phyloP scores from a whole-genome alignment of 1,284 basidiomycete genomes.

The Ganoderma leucocontextum region DNA sequence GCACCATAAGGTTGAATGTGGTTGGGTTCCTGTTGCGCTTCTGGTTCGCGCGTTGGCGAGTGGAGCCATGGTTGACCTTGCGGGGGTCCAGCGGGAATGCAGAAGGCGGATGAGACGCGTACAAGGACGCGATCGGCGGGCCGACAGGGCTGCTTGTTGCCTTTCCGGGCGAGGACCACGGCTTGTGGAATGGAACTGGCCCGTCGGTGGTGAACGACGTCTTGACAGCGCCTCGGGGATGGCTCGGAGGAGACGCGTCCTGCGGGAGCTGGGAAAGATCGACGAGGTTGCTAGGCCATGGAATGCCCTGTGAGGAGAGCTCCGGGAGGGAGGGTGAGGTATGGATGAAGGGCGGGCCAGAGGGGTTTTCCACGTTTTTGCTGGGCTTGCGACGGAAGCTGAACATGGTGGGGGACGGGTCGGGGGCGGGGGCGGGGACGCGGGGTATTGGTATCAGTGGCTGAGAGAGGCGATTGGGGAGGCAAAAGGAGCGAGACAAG shows the following conservation, averaged over 20 bases:
- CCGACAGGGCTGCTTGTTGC: conserved; percentile 46
- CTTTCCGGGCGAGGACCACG: conserved; percentile 61
- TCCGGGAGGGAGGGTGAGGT: conserved; percentile 80
- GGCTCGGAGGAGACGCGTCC: conserved; percentile 39
- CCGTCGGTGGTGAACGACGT: conserved; percentile 62
- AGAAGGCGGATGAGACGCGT: conserved; percentile 67
- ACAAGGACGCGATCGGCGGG: conserved; percentile 68
- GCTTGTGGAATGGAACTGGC: conserved; percentile 81
- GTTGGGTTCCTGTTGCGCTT: conserved; percentile 72
- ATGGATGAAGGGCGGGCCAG: conserved; percentile 56
- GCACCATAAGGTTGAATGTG: conserved; percentile 85
- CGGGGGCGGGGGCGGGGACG: background rate
- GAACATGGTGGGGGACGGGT: conserved; percentile 59
- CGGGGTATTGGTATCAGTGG: conserved; percentile 1
- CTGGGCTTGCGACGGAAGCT: conserved; percentile 70
- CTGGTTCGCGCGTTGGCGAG: conserved; percentile 52
- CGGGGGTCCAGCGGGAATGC: conserved; percentile 67
- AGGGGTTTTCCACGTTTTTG: conserved; percentile 49
- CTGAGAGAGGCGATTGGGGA: conserved; percentile 3
- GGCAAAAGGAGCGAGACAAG: conserved; percentile 22
- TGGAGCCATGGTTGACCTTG: conserved; percentile 47
- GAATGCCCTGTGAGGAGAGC: conserved; percentile 73
- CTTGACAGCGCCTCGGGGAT: conserved; percentile 68
- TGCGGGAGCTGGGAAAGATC: conserved; percentile 69
- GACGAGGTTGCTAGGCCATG: conserved; percentile 83